A percentile compares a stretch with the other conserved stretches of the same genome.
Conservation (phyloP, 306 rosid species). For the Vigna hirtella region DNA sequence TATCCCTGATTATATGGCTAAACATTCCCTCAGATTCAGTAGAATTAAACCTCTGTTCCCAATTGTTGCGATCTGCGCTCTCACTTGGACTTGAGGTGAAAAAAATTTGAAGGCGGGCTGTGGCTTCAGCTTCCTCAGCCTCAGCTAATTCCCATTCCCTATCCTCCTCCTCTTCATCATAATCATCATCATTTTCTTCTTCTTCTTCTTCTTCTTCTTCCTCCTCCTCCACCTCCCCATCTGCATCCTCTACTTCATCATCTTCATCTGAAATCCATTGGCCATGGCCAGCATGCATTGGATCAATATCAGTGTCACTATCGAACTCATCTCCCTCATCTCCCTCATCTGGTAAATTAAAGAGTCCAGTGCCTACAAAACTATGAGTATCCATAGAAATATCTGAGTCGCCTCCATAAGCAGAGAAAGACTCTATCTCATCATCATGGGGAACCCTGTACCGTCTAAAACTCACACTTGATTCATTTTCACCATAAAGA, state of each 20-base stretch:
- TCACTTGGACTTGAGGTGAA: conserved; percentile 52
- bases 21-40: conserved; percentile 58
- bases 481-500: conserved; percentile 75
- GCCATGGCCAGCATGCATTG: conserved; percentile 84
- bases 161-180: conserved; percentile 50
- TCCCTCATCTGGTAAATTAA: conserved; percentile 57
- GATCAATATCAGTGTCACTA: conserved; percentile 91
- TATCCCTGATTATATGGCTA: conserved; percentile 53
- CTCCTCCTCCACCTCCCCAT: conserved; percentile 41
- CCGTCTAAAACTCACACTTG: conserved; percentile 67
- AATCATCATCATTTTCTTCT: conserved; percentile 47
- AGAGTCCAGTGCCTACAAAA: conserved; percentile 64
- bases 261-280: conserved; percentile 78
- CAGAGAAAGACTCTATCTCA: conserved; percentile 74
- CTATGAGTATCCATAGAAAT: conserved; percentile 77
- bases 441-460: conserved; percentile 63
- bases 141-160: conserved; percentile 64
- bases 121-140: conserved; percentile 61
- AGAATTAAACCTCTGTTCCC: conserved; percentile 53
- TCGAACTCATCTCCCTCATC: conserved; percentile 61
- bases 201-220: conserved; percentile 44
- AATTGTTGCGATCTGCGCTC: conserved; percentile 45
- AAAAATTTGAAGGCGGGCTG: conserved; percentile 54
- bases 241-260: conserved; percentile 39
- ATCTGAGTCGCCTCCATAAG: conserved; percentile 90